Conservation (phyloP, 148 eudicot genomes). For the Polygonum aviculare region DNA sequence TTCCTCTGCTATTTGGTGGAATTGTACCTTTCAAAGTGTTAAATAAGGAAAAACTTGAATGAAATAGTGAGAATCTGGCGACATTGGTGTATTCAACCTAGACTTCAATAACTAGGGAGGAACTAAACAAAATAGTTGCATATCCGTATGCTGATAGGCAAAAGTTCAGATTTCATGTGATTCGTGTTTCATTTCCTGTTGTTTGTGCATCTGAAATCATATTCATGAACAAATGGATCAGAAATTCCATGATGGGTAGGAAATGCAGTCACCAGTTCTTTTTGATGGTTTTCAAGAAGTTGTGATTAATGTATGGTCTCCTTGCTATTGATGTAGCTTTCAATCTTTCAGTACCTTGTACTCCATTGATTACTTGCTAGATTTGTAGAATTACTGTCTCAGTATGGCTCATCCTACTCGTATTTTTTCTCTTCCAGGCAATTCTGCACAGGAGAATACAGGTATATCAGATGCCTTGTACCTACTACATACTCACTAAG, state of each 20-base stretch:
- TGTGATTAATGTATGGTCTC: not conserved
- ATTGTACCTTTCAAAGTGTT: too few relatives aligned
- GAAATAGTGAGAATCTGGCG: too few relatives aligned
- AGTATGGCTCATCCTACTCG: constrained; percentile 1
- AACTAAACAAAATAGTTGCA: not conserved
- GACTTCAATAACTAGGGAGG: too few relatives aligned
- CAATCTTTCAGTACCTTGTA: not conserved
- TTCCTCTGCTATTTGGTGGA: too few relatives aligned
- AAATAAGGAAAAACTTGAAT: too few relatives aligned
- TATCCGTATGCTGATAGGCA: not conserved
- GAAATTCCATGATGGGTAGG: not conserved
- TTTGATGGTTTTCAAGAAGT: not conserved
- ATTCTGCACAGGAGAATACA: constrained; percentile 93
- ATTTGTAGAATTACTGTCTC: not conserved
- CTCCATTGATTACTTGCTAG: not conserved
- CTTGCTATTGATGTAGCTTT: not conserved
- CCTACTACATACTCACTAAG: not conserved
- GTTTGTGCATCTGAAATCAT: not conserved
- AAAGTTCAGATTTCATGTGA: not conserved
- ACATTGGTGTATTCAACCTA: too few relatives aligned
- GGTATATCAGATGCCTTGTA: constrained; percentile 32
- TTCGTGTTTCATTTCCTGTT: too few relatives aligned
- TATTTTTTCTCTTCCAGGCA: constrained; percentile 43
- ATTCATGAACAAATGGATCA: not conserved
- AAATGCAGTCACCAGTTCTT: not conserved